These are phyloP conservation scores for Austroboletus eburneus DNA, from an alignment of 768 basidiomycete genomes.

Conservation along the genomic window DNA sequence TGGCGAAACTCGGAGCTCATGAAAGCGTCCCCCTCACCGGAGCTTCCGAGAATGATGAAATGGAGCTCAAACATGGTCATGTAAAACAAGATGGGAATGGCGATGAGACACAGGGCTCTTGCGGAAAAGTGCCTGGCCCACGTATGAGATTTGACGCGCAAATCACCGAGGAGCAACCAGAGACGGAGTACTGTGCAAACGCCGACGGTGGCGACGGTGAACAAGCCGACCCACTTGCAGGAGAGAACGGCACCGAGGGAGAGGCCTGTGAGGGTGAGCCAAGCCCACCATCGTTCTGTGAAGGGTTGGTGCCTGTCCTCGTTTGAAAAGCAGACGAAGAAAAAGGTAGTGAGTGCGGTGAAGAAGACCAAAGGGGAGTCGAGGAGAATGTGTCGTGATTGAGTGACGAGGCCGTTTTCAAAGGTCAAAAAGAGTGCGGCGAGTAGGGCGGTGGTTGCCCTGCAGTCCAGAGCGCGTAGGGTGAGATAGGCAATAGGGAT, in stretches of 20 bases:
- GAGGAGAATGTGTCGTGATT: slow-evolving; percentile 94
- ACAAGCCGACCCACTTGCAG: slow-evolving; percentile 98
- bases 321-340: slow-evolving; percentile 89
- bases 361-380: slow-evolving; percentile 99
- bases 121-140: slow-evolving; percentile 87
- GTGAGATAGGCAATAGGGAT: slow-evolving; percentile 92
- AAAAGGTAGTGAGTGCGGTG: slow-evolving; percentile 82
- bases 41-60: slow-evolving; percentile 81
- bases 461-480: slow-evolving; percentile 87
- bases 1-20: slow-evolving; percentile 99
- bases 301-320: slow-evolving; percentile 86
- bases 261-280: slow-evolving; percentile 83
- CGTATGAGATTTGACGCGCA: slow-evolving; percentile 67
- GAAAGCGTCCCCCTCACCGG: slow-evolving; percentile 97
- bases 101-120: slow-evolving; percentile 85
- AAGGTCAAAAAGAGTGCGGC: slow-evolving; percentile 90
- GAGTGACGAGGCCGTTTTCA: slow-evolving; percentile 94
- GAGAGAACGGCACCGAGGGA: slow-evolving; percentile 89
- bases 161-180: slow-evolving; percentile 87
- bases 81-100: slow-evolving; percentile 82
- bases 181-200: slow-evolving; percentile 79
- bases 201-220: slow-evolving; percentile 95
- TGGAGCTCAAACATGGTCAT: slow-evolving; percentile 97
- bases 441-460: slow-evolving; percentile 87
- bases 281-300: slow-evolving; percentile 86